Evolutionary conservation across 176 grass and related monocot genomes (phyloP), one percentile per base, ranked within the genome.

Genomic region (Aegilops sharonensis): DNA sequence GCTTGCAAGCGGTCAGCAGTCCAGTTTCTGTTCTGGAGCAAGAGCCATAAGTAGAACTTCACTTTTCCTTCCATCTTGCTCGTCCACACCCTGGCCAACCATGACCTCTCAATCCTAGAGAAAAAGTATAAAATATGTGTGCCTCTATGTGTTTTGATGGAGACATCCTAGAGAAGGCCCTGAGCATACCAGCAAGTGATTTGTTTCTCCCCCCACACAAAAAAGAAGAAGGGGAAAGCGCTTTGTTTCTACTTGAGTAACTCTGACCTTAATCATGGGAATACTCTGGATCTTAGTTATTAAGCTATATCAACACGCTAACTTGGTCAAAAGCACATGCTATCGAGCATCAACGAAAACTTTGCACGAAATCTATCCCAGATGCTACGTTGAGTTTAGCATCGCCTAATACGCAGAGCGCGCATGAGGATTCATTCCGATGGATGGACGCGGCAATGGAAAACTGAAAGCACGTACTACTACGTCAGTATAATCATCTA

Each of bases 271-370:
- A 18, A 40, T 29, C 18, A 13, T 23, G 36, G 2, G 36, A 35
- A 12, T 1, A 56, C 15, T 56, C 50, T 56, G 50, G 2, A 56
- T 56, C 50, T 18, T 56, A 50, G 10, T 47, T 21, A 63, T 50
- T 11, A 50, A 50, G 11, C 47, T 0, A 13, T 29, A 60, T 27
- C 74, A 54, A 37, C 62, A 8, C 11, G 83, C 62, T 47, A 82
- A 78, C 66, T 39, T 80, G 24, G 79, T 74, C 56, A 78, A 90
- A 78, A 86, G 31, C 64, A 69, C 79, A 72, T 77, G 88, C 3
- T 23, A 84, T 31, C 2, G 9, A 60, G 2, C 30, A 67, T 67
- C 14, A 1, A 15, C 2, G 4, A 40, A 63, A 64, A 54, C 31
- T 83, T 83, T 83, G 18, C 66, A 35, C 15, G 50, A 54, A 54